Percentiles rank a stretch among this genome's conserved stretches.
Evolutionary conservation across 1,284 basidiomycete species (phyloP).

Genomic region (Pyrrhoderma noxium): DNA sequence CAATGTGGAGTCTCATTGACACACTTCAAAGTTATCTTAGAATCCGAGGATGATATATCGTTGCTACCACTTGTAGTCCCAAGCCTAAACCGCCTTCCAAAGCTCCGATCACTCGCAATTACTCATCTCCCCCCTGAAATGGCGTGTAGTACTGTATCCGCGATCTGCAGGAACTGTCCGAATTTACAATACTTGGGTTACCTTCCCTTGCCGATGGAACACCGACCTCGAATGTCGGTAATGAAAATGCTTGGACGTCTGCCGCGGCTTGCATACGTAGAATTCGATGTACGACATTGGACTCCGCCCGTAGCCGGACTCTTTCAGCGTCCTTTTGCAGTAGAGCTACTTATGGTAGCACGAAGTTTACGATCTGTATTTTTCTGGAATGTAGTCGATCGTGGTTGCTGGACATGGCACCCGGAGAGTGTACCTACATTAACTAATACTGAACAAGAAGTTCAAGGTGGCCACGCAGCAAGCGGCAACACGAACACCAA

Average conservation of each 20-base stretch:
- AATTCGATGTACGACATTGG: conserved; percentile 16
- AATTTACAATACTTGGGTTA: conserved; percentile 11
- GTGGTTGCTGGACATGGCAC: conserved; percentile 12
- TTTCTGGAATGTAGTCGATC: conserved; percentile 12
- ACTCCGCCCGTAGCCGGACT: conserved; percentile 2
- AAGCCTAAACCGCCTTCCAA: conserved; percentile 9
- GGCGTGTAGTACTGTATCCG: neutral
- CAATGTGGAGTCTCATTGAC: conserved; percentile 12
- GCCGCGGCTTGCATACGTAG: conserved; percentile 5
- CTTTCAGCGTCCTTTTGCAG: conserved; percentile 13
- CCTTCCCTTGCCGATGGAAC: too few relatives aligned
- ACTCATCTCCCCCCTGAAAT: conserved; percentile 5
- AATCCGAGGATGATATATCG: conserved; percentile 12
- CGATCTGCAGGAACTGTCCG: conserved; percentile 11
- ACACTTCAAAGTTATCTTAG: conserved; percentile 14
- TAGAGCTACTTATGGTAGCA: conserved; percentile 10
- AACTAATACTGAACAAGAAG: too few relatives aligned
- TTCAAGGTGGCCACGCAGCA: too few relatives aligned
- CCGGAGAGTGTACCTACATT: neutral
- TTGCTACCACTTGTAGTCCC: conserved; percentile 12
- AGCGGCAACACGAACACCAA: too few relatives aligned
- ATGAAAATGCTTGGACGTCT: neutral
- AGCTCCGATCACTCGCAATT: conserved; percentile 10
- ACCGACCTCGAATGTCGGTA: too few relatives aligned
- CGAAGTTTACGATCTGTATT: conserved; percentile 4